Percentiles rank a stretch among this genome's conserved stretches.
Conservation (phyloP, 164 flowering plant genomes). For the Umbellularia californica region DNA sequence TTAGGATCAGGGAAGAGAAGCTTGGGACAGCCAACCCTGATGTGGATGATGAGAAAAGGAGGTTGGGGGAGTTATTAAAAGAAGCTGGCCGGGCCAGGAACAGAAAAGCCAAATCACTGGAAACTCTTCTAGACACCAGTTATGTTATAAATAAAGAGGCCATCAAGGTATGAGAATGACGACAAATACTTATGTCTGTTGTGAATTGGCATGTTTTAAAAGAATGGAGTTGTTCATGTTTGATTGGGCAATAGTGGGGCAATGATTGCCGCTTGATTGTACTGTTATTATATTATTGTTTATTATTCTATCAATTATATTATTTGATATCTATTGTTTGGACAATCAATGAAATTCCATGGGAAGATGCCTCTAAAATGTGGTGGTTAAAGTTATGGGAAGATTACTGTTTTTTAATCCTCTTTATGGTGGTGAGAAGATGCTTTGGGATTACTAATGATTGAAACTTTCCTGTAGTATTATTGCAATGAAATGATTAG, state of each 20-base stretch:
- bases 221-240: slow-evolving; percentile 1
- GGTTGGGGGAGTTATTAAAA: slow-evolving; percentile 66
- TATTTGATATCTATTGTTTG: slow-evolving; percentile 2
- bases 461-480: too few relatives aligned
- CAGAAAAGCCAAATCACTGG: slow-evolving; percentile 66
- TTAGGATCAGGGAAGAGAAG: slow-evolving; percentile 78
- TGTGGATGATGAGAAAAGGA: slow-evolving; percentile 74
- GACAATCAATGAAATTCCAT: background rate
- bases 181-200: slow-evolving; percentile 10
- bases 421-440: background rate
- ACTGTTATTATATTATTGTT: background rate
- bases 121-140: slow-evolving; percentile 58
- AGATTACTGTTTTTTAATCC: background rate
- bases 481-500: background rate
- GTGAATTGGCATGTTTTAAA: background rate
- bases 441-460: too few relatives aligned
- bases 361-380: background rate
- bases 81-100: slow-evolving; percentile 74
- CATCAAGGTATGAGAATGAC: slow-evolving; percentile 24
- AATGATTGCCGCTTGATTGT: slow-evolving; percentile 3
- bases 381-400: background rate
- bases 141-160: slow-evolving; percentile 21
- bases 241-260: slow-evolving; percentile 4
- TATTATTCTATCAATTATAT: background rate
- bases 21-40: slow-evolving; percentile 89